Conservation (phyloP, 768 basidiomycete species). For the Termitomyces sp. region DNA sequence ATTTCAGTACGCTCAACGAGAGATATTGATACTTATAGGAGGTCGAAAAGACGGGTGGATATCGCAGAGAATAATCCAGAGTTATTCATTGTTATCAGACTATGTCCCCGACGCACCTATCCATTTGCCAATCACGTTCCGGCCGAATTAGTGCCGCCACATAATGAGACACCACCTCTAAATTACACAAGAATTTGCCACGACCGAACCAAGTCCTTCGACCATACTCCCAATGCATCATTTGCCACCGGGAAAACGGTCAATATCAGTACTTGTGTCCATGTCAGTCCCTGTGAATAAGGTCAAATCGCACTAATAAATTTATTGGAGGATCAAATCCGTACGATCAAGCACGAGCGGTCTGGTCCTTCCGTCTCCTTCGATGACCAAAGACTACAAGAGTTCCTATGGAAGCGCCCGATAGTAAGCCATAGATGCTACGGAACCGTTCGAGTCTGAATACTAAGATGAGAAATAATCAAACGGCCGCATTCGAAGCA, state of each 20-base stretch:
- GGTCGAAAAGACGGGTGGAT: too few species aligned
- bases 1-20: too few species aligned
- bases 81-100: too few species aligned
- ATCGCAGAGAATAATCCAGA: too few species aligned
- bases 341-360: neutral
- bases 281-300: neutral
- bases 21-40: too few species aligned
- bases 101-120: too few species aligned
- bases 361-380: too few species aligned
- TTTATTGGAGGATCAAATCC: neutral
- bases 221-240: neutral
- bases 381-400: neutral
- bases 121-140: neutral
- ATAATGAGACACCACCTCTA: too few species aligned
- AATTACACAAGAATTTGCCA: neutral
- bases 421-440: neutral
- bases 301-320: too few species aligned
- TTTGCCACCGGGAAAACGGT: neutral
- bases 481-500: neutral
- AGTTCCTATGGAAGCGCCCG: neutral
- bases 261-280: too few species aligned
- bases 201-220: neutral
- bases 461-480: neutral
- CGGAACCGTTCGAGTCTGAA: neutral
- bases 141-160: neutral